phyloP scores from a whole-genome alignment of 148 eudicot genomes.

The Dysphania ambrosioides region DNA sequence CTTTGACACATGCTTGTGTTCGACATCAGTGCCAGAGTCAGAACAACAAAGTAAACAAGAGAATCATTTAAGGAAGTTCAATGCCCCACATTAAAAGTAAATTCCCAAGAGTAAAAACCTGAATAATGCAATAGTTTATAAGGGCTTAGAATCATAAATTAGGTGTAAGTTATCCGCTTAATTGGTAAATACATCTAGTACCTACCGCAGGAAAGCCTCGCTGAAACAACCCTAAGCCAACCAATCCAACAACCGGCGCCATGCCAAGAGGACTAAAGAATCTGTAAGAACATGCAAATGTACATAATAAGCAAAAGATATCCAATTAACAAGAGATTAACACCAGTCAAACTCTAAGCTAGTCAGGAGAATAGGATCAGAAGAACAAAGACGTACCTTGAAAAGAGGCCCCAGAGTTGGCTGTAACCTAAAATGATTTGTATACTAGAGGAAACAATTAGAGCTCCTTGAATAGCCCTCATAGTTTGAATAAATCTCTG shows the following conservation, averaged over 20 bases:
- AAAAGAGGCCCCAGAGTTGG: conserved; percentile 98
- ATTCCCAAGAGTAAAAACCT: too few species aligned
- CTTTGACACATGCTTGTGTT: neutral
- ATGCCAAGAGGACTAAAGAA: conserved; percentile 99
- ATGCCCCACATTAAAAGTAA: neutral
- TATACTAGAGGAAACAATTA: conserved; percentile 88
- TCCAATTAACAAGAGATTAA: neutral
- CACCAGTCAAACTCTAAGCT: neutral
- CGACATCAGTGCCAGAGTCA: neutral
- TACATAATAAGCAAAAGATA: conserved; percentile 1
- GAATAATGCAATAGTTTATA: neutral
- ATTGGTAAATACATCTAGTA: too few species aligned
- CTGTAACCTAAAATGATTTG: conserved; percentile 93
- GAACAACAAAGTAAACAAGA: neutral
- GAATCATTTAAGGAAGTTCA: neutral
- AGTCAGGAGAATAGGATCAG: neutral
- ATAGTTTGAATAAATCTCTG: conserved; percentile 96
- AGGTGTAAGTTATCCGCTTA: neutral
- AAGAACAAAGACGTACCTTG: conserved; percentile 52
- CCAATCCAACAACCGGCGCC: conserved; percentile 98
- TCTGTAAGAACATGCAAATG: conserved; percentile 38
- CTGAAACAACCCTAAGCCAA: conserved; percentile 91
- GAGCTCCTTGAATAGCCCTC: conserved; percentile 98
- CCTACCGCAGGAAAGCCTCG: conserved; percentile 94
- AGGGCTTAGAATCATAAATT: neutral